These are phyloP conservation scores for Clausena lansium DNA, from an alignment of 345 rosid species.

Conservation along the genomic window DNA sequence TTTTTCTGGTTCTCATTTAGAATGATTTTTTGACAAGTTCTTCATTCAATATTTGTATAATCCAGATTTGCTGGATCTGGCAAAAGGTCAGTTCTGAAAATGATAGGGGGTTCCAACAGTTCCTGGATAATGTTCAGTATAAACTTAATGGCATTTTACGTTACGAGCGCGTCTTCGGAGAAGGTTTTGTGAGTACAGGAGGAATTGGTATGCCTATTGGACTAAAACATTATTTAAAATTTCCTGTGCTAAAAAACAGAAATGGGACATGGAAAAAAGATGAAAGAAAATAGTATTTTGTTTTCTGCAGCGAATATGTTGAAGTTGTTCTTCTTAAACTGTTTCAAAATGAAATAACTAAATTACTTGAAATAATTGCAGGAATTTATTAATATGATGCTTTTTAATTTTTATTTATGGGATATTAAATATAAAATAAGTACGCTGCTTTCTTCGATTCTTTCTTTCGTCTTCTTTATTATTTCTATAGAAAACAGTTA, in stretches of 20 bases:
- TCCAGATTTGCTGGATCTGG: slow-evolving; percentile 98
- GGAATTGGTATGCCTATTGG: slow-evolving; percentile 65
- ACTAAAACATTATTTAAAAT: not conserved
- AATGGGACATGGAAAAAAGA: not conserved
- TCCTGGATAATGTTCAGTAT: slow-evolving; percentile 94
- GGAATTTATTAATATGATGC: not conserved
- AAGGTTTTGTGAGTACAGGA: slow-evolving; percentile 94
- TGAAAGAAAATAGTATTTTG: not conserved
- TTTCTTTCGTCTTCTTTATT: not conserved
- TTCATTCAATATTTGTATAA: slow-evolving; percentile 5
- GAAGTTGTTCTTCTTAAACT: not conserved
- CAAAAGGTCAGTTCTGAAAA: slow-evolving; percentile 71
- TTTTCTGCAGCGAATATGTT: not conserved
- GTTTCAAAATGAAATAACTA: not conserved
- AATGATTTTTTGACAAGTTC: slow-evolving; percentile 14
- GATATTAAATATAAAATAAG: not conserved
- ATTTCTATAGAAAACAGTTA: not conserved
- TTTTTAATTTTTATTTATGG: not conserved
- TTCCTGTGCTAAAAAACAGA: not conserved
- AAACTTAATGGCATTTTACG: slow-evolving; percentile 78
- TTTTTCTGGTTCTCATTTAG: slow-evolving; percentile 12
- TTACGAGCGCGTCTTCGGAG: slow-evolving; percentile 92
- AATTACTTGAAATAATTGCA: not conserved
- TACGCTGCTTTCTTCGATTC: not conserved
- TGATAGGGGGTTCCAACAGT: slow-evolving; percentile 90